phyloP scores from a whole-genome alignment of 2,329 filamentous ascomycete species.

The Neonectria magnoliae region DNA sequence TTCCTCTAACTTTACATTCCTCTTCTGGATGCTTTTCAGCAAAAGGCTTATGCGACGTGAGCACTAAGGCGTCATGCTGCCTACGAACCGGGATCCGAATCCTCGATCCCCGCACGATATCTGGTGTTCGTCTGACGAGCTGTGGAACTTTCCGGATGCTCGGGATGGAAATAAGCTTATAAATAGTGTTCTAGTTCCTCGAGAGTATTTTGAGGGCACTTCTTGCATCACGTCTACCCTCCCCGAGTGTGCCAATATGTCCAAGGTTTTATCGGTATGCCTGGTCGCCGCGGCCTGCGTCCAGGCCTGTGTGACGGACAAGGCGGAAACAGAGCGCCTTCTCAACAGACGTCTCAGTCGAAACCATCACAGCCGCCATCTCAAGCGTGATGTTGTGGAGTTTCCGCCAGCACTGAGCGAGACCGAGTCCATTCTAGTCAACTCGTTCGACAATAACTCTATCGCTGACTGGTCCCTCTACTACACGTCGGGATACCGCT shows the following conservation, averaged over 20 bases:
- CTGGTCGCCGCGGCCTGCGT: slow-evolving; percentile 30
- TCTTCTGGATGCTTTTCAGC: slow-evolving; percentile 21
- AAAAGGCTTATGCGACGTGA: background rate
- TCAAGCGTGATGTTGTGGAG: slow-evolving; percentile 21
- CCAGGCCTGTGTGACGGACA: slow-evolving; percentile 29
- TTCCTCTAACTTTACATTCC: slow-evolving; percentile 22
- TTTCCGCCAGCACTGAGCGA: slow-evolving; percentile 17
- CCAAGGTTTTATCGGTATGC: slow-evolving; percentile 16
- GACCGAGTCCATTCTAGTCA: slow-evolving; percentile 20
- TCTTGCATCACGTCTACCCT: background rate
- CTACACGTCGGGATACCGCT: slow-evolving; percentile 33
- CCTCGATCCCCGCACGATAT: slow-evolving; percentile 16
- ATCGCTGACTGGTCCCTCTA: slow-evolving; percentile 35
- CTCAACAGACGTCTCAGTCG: slow-evolving; percentile 11
- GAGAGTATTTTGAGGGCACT: background rate
- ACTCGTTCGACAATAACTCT: slow-evolving; percentile 32
- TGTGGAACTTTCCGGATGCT: background rate
- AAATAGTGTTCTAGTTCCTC: background rate
- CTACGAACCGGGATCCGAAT: background rate
- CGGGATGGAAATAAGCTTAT: background rate
- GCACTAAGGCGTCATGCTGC: background rate
- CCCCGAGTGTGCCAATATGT: slow-evolving; percentile 10
- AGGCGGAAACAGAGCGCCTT: slow-evolving; percentile 21
- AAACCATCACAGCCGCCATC: slow-evolving; percentile 2
- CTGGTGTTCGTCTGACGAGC: background rate